Conservation (phyloP, 371 early-diverging fungal genomes). For the Rhizopus arrhizus region DNA sequence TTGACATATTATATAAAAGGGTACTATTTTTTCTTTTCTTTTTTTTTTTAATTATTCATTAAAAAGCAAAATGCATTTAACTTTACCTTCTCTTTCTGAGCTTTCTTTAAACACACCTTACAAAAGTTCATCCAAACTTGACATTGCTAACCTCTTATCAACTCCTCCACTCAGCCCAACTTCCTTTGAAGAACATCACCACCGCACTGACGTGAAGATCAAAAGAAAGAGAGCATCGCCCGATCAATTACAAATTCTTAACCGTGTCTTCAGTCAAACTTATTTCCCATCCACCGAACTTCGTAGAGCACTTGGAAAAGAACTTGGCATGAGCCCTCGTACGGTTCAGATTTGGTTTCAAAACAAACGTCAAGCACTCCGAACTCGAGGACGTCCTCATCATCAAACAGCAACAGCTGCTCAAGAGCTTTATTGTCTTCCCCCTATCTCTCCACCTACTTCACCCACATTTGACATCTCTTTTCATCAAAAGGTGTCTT, state of each 20-base stretch:
- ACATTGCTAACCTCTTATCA: slow-evolving; percentile 20
- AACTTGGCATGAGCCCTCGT: slow-evolving; percentile 82
- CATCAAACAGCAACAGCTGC: slow-evolving; percentile 24
- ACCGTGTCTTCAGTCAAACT: slow-evolving; percentile 57
- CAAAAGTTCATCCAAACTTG: slow-evolving; percentile 14
- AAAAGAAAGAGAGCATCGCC: slow-evolving; percentile 56
- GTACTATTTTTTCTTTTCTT: not conserved
- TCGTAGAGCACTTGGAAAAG: slow-evolving; percentile 80
- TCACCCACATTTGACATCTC: slow-evolving; percentile 25
- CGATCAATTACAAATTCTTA: slow-evolving; percentile 51
- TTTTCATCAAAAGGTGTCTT: slow-evolving; percentile 11
- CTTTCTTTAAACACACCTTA: slow-evolving; percentile 11
- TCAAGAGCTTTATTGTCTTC: slow-evolving; percentile 51
- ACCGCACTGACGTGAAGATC: slow-evolving; percentile 39
- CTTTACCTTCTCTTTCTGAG: slow-evolving; percentile 46
- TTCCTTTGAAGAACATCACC: not conserved
- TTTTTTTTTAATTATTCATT: not conserved
- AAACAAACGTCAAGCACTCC: slow-evolving; percentile 77
- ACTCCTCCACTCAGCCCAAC: slow-evolving; percentile 7
- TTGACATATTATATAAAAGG: too few relatives aligned
- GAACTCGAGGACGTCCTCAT: slow-evolving; percentile 52
- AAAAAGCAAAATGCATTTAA: slow-evolving; percentile 8
- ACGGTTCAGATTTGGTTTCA: slow-evolving; percentile 97
- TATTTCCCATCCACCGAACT: slow-evolving; percentile 71
- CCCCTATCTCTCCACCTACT: slow-evolving; percentile 55